Evolutionary conservation across 768 basidiomycete genomes (phyloP).

Genomic region (Lactarius vividus): DNA sequence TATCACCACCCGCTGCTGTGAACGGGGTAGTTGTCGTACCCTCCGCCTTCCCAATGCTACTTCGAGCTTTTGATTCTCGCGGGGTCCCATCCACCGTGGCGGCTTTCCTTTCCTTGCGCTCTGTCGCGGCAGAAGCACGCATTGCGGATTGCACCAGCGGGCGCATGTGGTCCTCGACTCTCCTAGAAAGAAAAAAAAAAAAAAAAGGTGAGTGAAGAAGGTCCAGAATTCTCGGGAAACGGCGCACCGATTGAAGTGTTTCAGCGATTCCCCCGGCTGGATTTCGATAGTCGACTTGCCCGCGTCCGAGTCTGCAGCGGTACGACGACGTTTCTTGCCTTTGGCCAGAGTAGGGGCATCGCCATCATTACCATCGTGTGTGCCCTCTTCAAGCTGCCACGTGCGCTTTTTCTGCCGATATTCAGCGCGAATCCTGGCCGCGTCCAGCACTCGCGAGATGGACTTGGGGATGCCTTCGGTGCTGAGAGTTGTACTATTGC

Average conservation of each 20-base stretch:
- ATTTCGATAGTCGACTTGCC: slow-evolving; percentile 38
- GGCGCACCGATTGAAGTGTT: slow-evolving; percentile 71
- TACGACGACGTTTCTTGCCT: slow-evolving; percentile 30
- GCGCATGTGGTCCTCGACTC: slow-evolving; percentile 72
- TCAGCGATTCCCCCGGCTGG: slow-evolving; percentile 65
- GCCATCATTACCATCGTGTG: slow-evolving; percentile 27
- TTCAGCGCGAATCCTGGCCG: slow-evolving; percentile 53
- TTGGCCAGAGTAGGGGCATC: not conserved
- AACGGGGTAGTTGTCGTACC: not conserved
- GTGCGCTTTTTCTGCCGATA: slow-evolving; percentile 38
- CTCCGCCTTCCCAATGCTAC: not conserved
- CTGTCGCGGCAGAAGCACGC: slow-evolving; percentile 50
- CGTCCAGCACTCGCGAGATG: slow-evolving; percentile 61
- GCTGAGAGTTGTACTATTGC: slow-evolving; percentile 23
- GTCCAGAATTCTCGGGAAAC: not conserved
- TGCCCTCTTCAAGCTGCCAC: slow-evolving; percentile 37
- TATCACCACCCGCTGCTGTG: not conserved
- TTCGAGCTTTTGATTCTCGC: slow-evolving; percentile 15
- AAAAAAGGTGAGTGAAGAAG: slow-evolving; percentile 1
- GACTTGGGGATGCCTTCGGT: slow-evolving; percentile 71
- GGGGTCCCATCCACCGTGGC: slow-evolving; percentile 29
- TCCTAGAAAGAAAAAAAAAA: slow-evolving; percentile 39
- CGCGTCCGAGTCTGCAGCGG: not conserved
- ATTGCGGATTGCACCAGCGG: slow-evolving; percentile 61
- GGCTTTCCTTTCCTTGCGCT: slow-evolving; percentile 45